A percentile compares a stretch with the other conserved stretches of the same genome.
phyloP scores from a whole-genome alignment of 1,284 basidiomycete genomes.

The Pholiota adiposa region DNA sequence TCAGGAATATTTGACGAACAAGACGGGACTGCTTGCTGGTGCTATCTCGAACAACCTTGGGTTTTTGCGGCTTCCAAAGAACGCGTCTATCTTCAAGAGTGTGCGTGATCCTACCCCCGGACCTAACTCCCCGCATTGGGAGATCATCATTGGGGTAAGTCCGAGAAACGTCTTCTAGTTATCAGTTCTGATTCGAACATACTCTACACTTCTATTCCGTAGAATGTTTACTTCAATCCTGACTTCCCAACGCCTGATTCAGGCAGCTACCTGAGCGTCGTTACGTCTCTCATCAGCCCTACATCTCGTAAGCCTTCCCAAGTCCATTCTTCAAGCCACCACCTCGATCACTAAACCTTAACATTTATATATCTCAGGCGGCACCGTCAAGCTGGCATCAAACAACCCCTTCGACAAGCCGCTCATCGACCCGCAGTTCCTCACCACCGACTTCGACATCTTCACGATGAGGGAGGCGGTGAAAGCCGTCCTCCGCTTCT shows the following conservation, averaged over 20 bases:
- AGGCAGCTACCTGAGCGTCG: conserved; percentile 32
- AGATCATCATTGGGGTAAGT: conserved; percentile 32
- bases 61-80: conserved; percentile 28
- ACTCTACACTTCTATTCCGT: background rate
- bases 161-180: background rate
- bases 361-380: too few relatives aligned
- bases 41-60: conserved; percentile 31
- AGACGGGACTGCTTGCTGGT: conserved; percentile 29
- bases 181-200: too few relatives aligned
- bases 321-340: background rate
- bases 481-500: conserved; percentile 28
- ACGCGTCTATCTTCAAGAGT: conserved; percentile 25
- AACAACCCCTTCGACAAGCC: conserved; percentile 38
- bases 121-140: conserved; percentile 32
- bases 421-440: conserved; percentile 38
- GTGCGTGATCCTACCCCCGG: conserved; percentile 32
- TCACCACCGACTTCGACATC: conserved; percentile 33
- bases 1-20: conserved; percentile 25
- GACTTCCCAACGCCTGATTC: conserved; percentile 23
- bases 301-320: conserved; percentile 29
- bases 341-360: too few relatives aligned
- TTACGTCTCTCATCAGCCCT: conserved; percentile 29
- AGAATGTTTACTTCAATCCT: conserved; percentile 29
- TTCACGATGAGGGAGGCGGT: conserved; percentile 28
- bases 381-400: conserved; percentile 30